Percentiles rank a stretch among this genome's conserved stretches.
Conservation (phyloP, 208 protist genomes). For the Crithidia expoeki region DNA sequence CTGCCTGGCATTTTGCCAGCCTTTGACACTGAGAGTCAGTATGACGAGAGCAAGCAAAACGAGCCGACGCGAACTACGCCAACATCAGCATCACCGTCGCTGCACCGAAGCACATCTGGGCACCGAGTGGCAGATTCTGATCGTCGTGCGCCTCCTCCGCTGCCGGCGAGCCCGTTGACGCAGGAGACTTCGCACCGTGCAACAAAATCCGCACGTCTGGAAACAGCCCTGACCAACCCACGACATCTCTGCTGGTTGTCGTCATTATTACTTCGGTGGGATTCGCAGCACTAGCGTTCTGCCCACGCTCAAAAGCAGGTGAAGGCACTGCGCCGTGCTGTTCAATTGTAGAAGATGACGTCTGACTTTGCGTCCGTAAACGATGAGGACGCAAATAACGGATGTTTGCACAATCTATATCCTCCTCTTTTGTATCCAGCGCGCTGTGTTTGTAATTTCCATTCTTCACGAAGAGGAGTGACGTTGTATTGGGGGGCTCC, state of each 20-base stretch:
- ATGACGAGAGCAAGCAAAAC: not conserved
- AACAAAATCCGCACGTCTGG: conserved; percentile 43
- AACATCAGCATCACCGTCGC: conserved; percentile 32
- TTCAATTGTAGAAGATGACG: not conserved
- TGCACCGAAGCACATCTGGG: conserved; percentile 18
- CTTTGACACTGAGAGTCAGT: no score
- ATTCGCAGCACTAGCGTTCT: no score
- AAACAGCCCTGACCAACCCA: conserved; percentile 61
- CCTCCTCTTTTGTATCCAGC: conserved; percentile 7
- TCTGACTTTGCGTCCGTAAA: not conserved
- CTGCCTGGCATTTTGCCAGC: no score
- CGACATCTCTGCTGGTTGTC: conserved; percentile 15
- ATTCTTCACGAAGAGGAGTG: no score
- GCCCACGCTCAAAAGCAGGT: no score
- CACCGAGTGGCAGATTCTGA: not conserved
- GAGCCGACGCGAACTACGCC: no score
- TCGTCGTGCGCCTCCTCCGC: not conserved
- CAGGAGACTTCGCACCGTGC: conserved; percentile 20
- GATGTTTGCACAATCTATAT: not conserved
- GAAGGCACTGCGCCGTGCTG: not conserved
- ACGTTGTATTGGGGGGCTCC: not conserved
- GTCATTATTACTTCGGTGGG: not conserved
- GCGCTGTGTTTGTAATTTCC: not conserved
- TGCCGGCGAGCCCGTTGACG: not conserved
- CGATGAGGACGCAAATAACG: conserved; percentile 1